phyloP scores from a whole-genome alignment of 306 rosid genomes.

The Crotalaria pallida region DNA sequence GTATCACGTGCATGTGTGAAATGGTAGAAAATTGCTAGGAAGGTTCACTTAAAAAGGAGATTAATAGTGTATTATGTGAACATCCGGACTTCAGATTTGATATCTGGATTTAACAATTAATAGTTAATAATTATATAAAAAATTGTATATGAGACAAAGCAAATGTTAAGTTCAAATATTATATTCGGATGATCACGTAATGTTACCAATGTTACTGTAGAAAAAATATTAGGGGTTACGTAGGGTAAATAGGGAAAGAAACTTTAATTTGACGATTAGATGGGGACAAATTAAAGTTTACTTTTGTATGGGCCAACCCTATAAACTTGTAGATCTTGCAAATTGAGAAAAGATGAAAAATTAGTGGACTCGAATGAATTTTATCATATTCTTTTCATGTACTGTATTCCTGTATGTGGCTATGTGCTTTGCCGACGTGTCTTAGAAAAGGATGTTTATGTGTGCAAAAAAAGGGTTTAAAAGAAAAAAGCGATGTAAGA shows the following conservation, averaged over 20 bases:
- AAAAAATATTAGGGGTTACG: not conserved
- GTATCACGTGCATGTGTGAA: conserved; percentile 26
- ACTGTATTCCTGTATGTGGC: no score
- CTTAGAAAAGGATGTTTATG: not conserved
- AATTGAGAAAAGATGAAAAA: not conserved
- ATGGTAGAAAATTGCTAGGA: conserved; percentile 13
- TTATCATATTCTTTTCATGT: conserved; percentile 31
- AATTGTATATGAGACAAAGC: no score
- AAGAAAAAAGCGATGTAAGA: not conserved
- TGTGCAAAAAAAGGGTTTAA: no score
- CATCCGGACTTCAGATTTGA: no score
- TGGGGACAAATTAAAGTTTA: not conserved
- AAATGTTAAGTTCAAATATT: no score
- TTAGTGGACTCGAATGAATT: not conserved
- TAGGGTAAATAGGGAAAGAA: conserved; percentile 20
- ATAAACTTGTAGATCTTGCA: not conserved
- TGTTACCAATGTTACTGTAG: no score
- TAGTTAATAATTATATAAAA: no score
- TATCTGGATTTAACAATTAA: no score
- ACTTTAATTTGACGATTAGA: not conserved
- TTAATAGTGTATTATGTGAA: no score
- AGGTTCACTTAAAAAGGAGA: not conserved
- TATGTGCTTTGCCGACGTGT: not conserved
- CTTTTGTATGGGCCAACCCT: not conserved
- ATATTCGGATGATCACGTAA: no score